These are phyloP conservation scores for Brassica rapa DNA, from an alignment of 345 rosid species.

Conservation along the genomic window DNA sequence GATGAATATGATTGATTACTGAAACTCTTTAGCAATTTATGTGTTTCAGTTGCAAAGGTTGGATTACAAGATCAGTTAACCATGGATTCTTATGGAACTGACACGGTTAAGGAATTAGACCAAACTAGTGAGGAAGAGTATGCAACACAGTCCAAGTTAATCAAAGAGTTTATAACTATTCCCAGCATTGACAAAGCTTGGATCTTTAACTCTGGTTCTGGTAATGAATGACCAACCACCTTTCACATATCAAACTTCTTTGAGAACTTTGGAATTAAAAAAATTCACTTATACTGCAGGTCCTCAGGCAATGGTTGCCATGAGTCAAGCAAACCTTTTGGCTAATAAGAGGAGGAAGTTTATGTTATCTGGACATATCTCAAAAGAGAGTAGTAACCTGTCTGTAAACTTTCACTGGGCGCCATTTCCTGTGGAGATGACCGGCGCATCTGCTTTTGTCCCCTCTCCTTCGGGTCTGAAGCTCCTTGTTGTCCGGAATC, in stretches of 20 bases:
- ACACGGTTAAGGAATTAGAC: conserved; percentile 46
- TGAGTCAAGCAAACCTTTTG: conserved; percentile 80
- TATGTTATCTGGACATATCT: conserved; percentile 57
- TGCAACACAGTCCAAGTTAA: conserved; percentile 69
- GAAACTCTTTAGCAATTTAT: background rate
- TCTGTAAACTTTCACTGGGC: conserved; percentile 66
- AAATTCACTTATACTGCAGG: conserved; percentile 45
- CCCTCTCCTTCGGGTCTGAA: conserved; percentile 88
- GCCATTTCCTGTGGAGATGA: conserved; percentile 85
- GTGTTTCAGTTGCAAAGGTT: conserved; percentile 38
- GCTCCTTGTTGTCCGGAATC: conserved; percentile 73
- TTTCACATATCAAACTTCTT: background rate
- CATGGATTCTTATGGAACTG: conserved; percentile 55
- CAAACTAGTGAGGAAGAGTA: conserved; percentile 50
- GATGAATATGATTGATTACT: background rate
- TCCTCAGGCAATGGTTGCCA: conserved; percentile 66
- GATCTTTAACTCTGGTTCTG: conserved; percentile 57
- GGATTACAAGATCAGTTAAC: conserved; percentile 22
- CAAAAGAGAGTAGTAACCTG: conserved; percentile 43
- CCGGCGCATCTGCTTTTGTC: conserved; percentile 58
- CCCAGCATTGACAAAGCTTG: conserved; percentile 80
- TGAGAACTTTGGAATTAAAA: background rate
- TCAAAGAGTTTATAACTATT: conserved; percentile 62
- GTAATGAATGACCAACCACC: conserved; percentile 34
- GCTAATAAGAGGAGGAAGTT: conserved; percentile 74